These are phyloP conservation scores for Raddia distichophylla DNA, from an alignment of 176 grass and related monocot genomes.

Conservation along the genomic window DNA sequence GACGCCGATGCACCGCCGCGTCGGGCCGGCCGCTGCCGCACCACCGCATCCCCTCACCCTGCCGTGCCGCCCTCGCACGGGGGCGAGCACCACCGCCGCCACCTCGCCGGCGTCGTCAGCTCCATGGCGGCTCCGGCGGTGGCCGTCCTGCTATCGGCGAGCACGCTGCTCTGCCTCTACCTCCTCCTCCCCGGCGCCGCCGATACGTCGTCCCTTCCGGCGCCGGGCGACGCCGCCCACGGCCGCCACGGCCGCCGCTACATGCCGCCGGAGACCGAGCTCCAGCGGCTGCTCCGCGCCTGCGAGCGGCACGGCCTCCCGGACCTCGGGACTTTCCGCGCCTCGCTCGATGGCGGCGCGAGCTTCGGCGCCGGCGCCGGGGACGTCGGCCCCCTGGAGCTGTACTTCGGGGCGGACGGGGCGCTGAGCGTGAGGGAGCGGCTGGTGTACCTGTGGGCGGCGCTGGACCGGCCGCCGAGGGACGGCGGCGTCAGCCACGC, in stretches of 20 bases:
- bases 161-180: not conserved
- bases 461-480: constrained; percentile 39
- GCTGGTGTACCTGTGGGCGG: constrained; percentile 41
- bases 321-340: constrained; percentile 35
- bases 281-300: not conserved
- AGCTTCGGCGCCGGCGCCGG: not conserved
- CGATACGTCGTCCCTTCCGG: not conserved
- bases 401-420: constrained; percentile 36
- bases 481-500: constrained; percentile 35
- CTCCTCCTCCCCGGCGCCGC: not conserved
- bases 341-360: not conserved
- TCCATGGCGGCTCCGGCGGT: not conserved
- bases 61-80: not conserved
- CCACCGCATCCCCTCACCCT: not conserved
- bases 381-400: constrained; percentile 6
- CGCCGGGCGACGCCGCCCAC: not conserved
- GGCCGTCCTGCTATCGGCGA: not conserved
- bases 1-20: not conserved
- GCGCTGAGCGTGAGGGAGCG: constrained; percentile 47
- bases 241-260: not conserved
- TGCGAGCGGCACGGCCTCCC: constrained; percentile 23
- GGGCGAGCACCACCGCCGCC: not conserved
- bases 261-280: not conserved
- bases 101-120: not conserved
- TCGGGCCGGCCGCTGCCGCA: not conserved